Evolutionary conservation across 106 monocot genomes (phyloP), one percentile per base, ranked within the genome.

Genomic region (Acorus gramineus): DNA sequence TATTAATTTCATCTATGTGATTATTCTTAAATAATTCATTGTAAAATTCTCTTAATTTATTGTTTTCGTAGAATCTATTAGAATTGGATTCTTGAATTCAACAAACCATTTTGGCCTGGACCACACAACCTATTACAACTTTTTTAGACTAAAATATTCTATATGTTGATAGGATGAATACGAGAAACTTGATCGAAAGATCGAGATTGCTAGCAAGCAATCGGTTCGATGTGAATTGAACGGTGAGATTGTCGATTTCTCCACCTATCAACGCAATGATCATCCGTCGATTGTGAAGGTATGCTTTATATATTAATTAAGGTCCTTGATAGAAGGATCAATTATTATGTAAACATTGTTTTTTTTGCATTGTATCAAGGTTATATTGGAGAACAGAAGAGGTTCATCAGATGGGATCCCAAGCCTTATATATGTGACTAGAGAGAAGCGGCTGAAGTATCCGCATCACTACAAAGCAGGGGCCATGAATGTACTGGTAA

Each of bases 401-500:
- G 47, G 7, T 28, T 43, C 4, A 4, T 46, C 0, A 6, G 48
- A 57, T 8, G 49, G 4, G 3, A 47, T 68, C 7, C 68, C 68
- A 0, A 8, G 7, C 28, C 57, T 68, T 4, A 3, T 68, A 7
- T 68, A 68, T 49, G 68, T 68, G 57, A 3, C 68, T 3, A 57
- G 68, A 9, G 68, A 68, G 57, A 68, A 68, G 47, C 46, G 57
- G 11, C 69, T 59, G 8, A 44, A 43, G 6, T 52, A 60, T 6
- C 69, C 46, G 3, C 69, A 70, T 55, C 59, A 70, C 69, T 70
- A 50, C 69, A 60, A 70, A 12, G 69, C 59, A 4, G 69, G 69
- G 43, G 69, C 59, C 43, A 28, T 70, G 52, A 70, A 70, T 49
- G 59, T 13, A 4, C 42, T 70, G 69, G 69, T 70, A 61, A 60